Percentiles rank a stretch among this genome's conserved stretches.
These are phyloP conservation scores for Daedalea quercina DNA, from an alignment of 768 basidiomycete species.

Conservation along the genomic window DNA sequence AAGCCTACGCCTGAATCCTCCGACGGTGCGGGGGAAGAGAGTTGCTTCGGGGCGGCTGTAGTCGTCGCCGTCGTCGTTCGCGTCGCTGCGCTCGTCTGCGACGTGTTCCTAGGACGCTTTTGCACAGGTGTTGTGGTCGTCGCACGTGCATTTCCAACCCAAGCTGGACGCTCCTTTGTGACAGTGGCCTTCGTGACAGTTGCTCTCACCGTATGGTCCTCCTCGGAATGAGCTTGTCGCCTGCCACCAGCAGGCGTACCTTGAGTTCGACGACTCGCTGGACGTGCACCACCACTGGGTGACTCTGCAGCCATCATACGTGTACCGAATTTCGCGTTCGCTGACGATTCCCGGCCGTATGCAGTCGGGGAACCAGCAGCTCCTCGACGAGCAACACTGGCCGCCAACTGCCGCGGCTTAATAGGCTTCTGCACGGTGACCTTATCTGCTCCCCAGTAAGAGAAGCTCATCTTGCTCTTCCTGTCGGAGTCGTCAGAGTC, in stretches of 20 bases:
- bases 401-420: slow-evolving; percentile 34
- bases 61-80: slow-evolving; percentile 22
- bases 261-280: slow-evolving; percentile 57
- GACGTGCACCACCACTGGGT: slow-evolving; percentile 35
- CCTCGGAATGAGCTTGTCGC: slow-evolving; percentile 45
- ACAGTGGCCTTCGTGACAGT: slow-evolving; percentile 49
- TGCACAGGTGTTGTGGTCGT: slow-evolving; percentile 23
- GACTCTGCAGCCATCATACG: slow-evolving; percentile 67
- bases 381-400: slow-evolving; percentile 26
- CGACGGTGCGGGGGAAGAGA: slow-evolving; percentile 68
- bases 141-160: slow-evolving; percentile 55
- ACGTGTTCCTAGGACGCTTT: slow-evolving; percentile 66
- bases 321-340: slow-evolving; percentile 89
- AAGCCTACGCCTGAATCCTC: slow-evolving; percentile 82
- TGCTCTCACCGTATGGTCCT: slow-evolving; percentile 56
- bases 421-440: slow-evolving; percentile 80
- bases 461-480: slow-evolving; percentile 92
- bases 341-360: slow-evolving; percentile 76
- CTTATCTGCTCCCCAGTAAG: slow-evolving; percentile 91
- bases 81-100: slow-evolving; percentile 63
- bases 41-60: slow-evolving; percentile 32
- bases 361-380: slow-evolving; percentile 42
- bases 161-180: slow-evolving; percentile 40
- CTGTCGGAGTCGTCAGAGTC: slow-evolving; percentile 84
- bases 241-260: slow-evolving; percentile 37